Conservation (phyloP, 768 basidiomycete species). For the Calvatia gigantea region DNA sequence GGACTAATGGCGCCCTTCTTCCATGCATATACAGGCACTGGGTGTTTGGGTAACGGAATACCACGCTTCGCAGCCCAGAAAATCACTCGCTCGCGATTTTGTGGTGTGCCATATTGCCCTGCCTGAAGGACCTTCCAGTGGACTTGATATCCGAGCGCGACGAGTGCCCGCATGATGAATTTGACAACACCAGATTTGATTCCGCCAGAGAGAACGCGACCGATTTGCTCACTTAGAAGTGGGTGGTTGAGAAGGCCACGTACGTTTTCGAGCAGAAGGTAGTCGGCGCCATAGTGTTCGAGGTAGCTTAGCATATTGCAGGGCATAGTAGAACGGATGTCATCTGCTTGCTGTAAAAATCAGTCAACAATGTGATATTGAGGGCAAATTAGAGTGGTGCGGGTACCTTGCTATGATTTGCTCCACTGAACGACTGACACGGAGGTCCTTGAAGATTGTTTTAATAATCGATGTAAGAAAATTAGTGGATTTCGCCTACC, state of each 20-base stretch:
- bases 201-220: conserved; percentile 24
- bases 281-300: conserved; percentile 59
- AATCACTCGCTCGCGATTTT: conserved; percentile 63
- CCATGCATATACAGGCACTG: conserved; percentile 58
- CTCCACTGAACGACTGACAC: conserved; percentile 68
- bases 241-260: conserved; percentile 52
- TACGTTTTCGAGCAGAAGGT: conserved; percentile 75
- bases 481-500: conserved; percentile 34
- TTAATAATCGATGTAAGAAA: not conserved
- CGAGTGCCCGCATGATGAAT: conserved; percentile 55
- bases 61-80: conserved; percentile 65
- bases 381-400: not conserved
- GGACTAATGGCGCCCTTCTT: conserved; percentile 27
- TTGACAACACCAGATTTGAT: conserved; percentile 62
- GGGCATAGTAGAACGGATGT: conserved; percentile 61
- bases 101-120: conserved; percentile 69
- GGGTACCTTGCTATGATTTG: conserved; percentile 59
- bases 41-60: conserved; percentile 55
- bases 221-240: conserved; percentile 31
- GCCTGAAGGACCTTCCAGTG: conserved; percentile 65
- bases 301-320: conserved; percentile 71
- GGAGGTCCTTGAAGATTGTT: conserved; percentile 56
- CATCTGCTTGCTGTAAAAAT: conserved; percentile 47
- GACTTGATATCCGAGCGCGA: conserved; percentile 73
- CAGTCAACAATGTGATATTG: not conserved